A percentile compares a stretch with the other conserved stretches of the same genome.
phyloP scores from a whole-genome alignment of 768 basidiomycete species.

The Amanita inopinata region DNA sequence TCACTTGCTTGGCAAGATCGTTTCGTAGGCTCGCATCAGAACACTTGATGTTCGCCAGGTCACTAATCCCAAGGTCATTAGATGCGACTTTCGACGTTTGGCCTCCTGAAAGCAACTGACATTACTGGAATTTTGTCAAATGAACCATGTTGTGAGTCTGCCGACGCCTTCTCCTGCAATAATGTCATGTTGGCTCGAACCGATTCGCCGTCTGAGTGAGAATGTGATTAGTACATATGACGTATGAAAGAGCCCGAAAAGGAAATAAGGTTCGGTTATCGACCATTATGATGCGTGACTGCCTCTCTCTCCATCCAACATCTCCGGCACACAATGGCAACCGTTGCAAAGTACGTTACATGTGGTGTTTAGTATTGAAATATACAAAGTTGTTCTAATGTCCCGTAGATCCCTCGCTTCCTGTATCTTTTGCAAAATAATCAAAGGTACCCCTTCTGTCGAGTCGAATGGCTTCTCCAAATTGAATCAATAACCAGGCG shows the following conservation, averaged over 20 bases:
- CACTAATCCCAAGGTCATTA: slow-evolving; percentile 25
- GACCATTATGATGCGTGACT: too few species aligned
- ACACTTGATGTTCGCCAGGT: slow-evolving; percentile 31
- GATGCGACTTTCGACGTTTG: background rate
- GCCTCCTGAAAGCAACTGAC: slow-evolving; percentile 16
- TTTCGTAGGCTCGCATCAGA: slow-evolving; percentile 28
- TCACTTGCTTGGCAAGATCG: slow-evolving; percentile 45
- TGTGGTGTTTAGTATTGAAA: background rate
- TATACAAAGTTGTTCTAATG: slow-evolving; percentile 1
- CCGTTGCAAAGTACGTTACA: slow-evolving; percentile 28
- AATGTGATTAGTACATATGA: too few species aligned
- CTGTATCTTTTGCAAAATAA: slow-evolving; percentile 94
- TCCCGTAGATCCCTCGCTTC: slow-evolving; percentile 38
- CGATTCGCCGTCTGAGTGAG: background rate
- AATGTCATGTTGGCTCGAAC: slow-evolving; percentile 18
- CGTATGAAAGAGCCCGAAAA: too few species aligned
- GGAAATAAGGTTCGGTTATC: too few species aligned
- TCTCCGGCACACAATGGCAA: slow-evolving; percentile 21
- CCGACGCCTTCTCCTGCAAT: slow-evolving; percentile 13
- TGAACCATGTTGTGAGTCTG: background rate
- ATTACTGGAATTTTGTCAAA: slow-evolving; percentile 24
- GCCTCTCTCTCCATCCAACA: background rate
- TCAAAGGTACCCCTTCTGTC: slow-evolving; percentile 51
- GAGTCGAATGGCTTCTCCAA: background rate
- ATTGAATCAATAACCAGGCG: slow-evolving; percentile 37